Base-by-base conservation (phyloP, 768 basidiomycete genomes). In the Xerocomellus dryophilus region DNA sequence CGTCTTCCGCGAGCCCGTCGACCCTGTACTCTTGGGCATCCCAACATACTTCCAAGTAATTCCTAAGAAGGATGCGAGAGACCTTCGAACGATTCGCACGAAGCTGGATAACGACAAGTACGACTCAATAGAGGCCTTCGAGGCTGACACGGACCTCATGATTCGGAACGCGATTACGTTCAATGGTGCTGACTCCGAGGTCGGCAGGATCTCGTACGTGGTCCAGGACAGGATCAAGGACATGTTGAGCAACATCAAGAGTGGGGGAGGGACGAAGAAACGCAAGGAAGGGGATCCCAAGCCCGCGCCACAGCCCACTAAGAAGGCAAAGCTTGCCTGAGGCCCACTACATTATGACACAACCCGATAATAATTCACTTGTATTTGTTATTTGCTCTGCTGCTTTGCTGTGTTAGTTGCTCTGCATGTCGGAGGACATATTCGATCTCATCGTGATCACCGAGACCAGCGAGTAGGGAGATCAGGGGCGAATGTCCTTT, bases 41-140 rank as follows among this genome's bases (percentile, higher is more conserved):
- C 96, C 95, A 7, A 83, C 85, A 9, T 98, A 98, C 66, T 88
- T 86, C 68, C 84, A 94, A 32, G 74, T 95, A 51, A 90, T 98
- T 59, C 85, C 88, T 5, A 80, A 77, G 57, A 91, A 89, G 65
- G 84, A 95, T 59, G 91, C 92, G 3, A 84, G 96, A 41, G 96
- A 98, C 71, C 74, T 98, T 50, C 73, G 77, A 57, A 87, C 86
- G 46, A 95, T 98, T 63, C 81, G 86, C 57, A 78, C 78, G 63
- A 93, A 88, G 68, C 76, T 98, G 54, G 89, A 93, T 53, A 74
- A 73, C 32, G 93, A 93, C 74, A 88, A 86, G 69, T 95, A 95
- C 68, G 84, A 87, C 31, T 80, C 83, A 3, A 70, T 84, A 47
- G 88, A 90, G 43, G 83, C 83, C 3, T 85, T 96, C 63, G 88